Evolutionary conservation across 768 basidiomycete genomes (phyloP).

Genomic region (Amanita inopinata): DNA sequence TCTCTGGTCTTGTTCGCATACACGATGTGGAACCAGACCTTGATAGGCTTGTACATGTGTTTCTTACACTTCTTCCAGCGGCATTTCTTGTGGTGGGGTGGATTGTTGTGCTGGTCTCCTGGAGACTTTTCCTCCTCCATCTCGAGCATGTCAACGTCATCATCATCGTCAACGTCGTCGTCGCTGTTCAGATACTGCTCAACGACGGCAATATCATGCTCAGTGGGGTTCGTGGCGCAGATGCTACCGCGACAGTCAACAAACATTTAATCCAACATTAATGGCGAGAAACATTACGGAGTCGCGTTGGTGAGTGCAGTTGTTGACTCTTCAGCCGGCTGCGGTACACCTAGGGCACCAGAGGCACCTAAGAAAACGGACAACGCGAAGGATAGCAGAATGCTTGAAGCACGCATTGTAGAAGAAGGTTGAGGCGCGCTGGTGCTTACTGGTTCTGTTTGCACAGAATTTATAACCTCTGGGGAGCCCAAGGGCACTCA

Average conservation of each 20-base stretch:
- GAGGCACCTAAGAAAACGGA: not conserved
- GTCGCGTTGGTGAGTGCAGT: not conserved
- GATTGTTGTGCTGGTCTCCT: no score
- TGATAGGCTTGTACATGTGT: not conserved
- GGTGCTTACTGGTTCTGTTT: no score
- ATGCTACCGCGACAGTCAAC: not conserved
- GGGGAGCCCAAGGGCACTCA: no score
- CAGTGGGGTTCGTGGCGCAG: not conserved
- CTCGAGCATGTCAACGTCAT: not conserved
- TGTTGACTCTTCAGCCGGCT: not conserved
- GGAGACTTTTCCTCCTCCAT: not conserved
- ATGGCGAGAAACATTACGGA: not conserved
- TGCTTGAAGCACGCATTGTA: no score
- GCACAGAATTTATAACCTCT: no score
- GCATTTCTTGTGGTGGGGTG: no score
- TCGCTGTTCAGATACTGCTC: not conserved
- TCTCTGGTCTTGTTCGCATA: not conserved
- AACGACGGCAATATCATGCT: not conserved
- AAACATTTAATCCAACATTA: not conserved
- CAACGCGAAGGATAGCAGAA: not conserved
- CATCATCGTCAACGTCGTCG: not conserved
- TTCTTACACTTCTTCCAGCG: no score
- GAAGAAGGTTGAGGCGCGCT: no score
- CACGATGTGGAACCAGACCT: not conserved
- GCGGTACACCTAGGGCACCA: not conserved